Percentiles rank a stretch among this genome's conserved stretches.
These are phyloP conservation scores for Jatropha multifida DNA, from an alignment of 441 rosid species.

Conservation along the genomic window DNA sequence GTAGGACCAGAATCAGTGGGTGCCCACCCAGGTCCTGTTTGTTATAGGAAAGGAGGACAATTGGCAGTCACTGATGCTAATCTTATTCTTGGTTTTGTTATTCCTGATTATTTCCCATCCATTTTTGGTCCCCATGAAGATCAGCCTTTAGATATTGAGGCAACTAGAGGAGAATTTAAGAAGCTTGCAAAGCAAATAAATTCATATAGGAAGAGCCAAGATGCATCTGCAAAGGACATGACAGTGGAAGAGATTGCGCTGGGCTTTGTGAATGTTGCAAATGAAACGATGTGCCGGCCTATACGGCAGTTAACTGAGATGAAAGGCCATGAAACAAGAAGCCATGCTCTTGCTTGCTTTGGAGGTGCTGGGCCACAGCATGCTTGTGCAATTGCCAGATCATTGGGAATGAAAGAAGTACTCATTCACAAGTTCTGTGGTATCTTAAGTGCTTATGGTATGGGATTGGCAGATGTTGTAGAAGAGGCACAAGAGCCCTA, in stretches of 20 bases:
- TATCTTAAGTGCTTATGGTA: conserved; percentile 92
- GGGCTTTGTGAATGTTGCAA: conserved; percentile 91
- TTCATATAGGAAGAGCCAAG: conserved; percentile 73
- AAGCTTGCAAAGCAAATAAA: conserved; percentile 75
- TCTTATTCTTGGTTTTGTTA: conserved; percentile 76
- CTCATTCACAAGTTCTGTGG: conserved; percentile 89
- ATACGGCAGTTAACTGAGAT: conserved; percentile 92
- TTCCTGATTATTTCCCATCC: conserved; percentile 91
- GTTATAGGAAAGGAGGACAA: conserved; percentile 92
- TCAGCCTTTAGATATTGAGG: conserved; percentile 68
- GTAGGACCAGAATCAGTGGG: conserved; percentile 98
- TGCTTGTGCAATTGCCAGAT: conserved; percentile 93
- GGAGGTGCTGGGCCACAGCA: conserved; percentile 99
- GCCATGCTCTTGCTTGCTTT: conserved; percentile 92
- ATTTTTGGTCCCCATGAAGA: conserved; percentile 88
- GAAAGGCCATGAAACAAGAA: conserved; percentile 96
- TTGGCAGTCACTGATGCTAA: conserved; percentile 94
- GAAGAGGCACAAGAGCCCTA: conserved; percentile 97
- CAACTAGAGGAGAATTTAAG: conserved; percentile 73
- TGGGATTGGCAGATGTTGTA: conserved; percentile 98
- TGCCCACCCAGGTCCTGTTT: conserved; percentile 97
- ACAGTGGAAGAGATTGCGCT: conserved; percentile 81
- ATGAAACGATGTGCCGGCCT: conserved; percentile 98
- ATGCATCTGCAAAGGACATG: conserved; percentile 74
- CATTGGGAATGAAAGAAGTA: conserved; percentile 90